Evolutionary conservation across 2,329 filamentous ascomycete species (phyloP), one percentile per base, ranked within the genome.

Genomic region (Cordyceps javanica): DNA sequence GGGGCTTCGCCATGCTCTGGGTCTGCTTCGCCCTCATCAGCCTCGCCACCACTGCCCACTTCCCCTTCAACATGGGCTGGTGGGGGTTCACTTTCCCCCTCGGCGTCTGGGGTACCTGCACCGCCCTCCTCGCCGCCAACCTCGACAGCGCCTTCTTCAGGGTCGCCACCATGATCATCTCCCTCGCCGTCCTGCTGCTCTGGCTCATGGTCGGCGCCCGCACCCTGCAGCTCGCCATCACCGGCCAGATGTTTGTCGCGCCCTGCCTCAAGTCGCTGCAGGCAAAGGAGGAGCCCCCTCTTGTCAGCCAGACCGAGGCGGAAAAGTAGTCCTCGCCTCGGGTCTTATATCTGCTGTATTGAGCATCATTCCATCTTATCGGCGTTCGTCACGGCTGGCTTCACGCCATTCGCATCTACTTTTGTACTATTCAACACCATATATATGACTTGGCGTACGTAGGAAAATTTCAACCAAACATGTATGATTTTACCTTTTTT

Each of bases 1-100:
- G 74, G 72, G 75, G 73, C 0, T 77, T 77, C 51, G 76, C 70
- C 3, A 66, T 78, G 6, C 64, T 76, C 3, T 77, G 75, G 73
- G 62, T 77, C 5, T 70, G 66, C 9, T 77, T 76, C 54, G 75
- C 75, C 4, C 65, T 76, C 51, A 68, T 76, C 60, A 74, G 71
- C 61, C 68, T 75, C 44, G 62, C 62, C 36, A 75, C 72, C 28
- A 75, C 71, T 54, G 69, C 70, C 52, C 67, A 65, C 57, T 69
- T 76, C 21, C 74, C 75, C 11, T 77, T 77, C 66, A 77, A 75
- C 60, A 74, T 77, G 69, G 75, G 75, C 41, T 78, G 75, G 72
- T 78, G 75, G 76, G 75, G 73, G 1, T 76, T 77, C 55, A 77
- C 75, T 1, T 78, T 78, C 60, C 75, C 75, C 0, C 67, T 77